These are phyloP conservation scores for Cruciata laevipes DNA, from an alignment of 257 asterid species.

Conservation along the genomic window DNA sequence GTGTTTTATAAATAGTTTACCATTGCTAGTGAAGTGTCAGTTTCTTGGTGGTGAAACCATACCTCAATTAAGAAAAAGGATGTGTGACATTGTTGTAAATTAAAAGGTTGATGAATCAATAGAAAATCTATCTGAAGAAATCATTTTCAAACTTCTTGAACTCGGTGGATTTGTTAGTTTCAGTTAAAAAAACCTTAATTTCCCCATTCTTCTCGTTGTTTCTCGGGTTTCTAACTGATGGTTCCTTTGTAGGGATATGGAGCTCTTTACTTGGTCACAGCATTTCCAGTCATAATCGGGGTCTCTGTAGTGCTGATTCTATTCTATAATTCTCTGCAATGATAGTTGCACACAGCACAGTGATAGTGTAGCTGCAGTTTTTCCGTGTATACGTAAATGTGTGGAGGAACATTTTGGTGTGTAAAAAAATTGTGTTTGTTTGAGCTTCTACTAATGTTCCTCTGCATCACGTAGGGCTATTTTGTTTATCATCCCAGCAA, in stretches of 20 bases:
- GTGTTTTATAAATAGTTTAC: background rate
- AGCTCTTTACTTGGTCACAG: slow-evolving; percentile 85
- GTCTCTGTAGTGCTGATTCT: slow-evolving; percentile 74
- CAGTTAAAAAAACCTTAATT: background rate
- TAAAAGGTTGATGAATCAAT: background rate
- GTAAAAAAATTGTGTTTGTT: background rate
- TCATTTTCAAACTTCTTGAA: background rate
- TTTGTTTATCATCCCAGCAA: background rate
- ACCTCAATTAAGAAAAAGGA: background rate
- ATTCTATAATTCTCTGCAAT: slow-evolving; percentile 83
- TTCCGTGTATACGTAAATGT: background rate
- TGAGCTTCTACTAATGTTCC: background rate
- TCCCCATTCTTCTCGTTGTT: background rate
- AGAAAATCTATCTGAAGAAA: background rate
- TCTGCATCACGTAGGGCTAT: background rate
- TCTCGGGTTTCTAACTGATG: background rate
- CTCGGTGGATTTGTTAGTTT: background rate
- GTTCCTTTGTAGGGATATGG: slow-evolving; percentile 67
- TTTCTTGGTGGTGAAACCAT: background rate
- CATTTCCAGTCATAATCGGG: slow-evolving; percentile 78
- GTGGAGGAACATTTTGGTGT: background rate
- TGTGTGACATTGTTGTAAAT: background rate
- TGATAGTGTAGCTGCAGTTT: background rate
- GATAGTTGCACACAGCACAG: slow-evolving; percentile 4
- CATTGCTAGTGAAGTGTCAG: background rate